Evolutionary conservation across 2,329 filamentous ascomycete species (phyloP).

Genomic region (Sclerotinia subarctica): DNA sequence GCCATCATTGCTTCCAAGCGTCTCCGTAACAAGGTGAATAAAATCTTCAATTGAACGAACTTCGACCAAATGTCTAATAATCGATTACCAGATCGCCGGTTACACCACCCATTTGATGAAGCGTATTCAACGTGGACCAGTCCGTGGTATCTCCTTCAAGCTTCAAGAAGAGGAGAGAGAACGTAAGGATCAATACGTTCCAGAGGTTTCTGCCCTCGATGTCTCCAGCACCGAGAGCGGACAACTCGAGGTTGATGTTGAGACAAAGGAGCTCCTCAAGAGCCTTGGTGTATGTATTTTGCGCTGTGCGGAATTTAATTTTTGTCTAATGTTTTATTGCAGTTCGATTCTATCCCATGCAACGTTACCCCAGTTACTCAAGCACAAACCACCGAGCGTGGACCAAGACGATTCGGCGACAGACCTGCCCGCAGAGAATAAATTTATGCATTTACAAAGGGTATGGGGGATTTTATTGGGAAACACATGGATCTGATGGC

Average conservation of each 20-base stretch:
- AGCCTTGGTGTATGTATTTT: constrained; percentile 82
- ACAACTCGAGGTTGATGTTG: constrained; percentile 89
- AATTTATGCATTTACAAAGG: constrained; percentile 33
- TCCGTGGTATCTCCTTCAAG: constrained; percentile 99
- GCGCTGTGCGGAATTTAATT: neutral
- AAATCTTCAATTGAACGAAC: neutral
- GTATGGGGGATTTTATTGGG: constrained; percentile 28
- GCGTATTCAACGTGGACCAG: constrained; percentile 98
- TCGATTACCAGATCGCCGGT: constrained; percentile 73
- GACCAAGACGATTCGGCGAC: constrained; percentile 70
- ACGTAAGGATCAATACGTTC: constrained; percentile 99
- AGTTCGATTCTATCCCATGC: constrained; percentile 98
- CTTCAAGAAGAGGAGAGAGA: constrained; percentile 99
- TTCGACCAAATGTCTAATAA: constrained; percentile 63
- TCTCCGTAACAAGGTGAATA: constrained; percentile 90
- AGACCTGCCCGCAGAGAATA: constrained; percentile 49
- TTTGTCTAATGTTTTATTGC: constrained; percentile 38
- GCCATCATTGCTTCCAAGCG: constrained; percentile 99
- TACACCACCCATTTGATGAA: constrained; percentile 99
- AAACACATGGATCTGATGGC: constrained; percentile 34
- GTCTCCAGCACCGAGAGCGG: constrained; percentile 94
- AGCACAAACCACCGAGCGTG: constrained; percentile 78
- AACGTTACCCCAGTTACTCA: constrained; percentile 90
- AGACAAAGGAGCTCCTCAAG: constrained; percentile 99
- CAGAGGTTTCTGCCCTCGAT: constrained; percentile 97